Evolutionary conservation across 2,329 filamentous ascomycete genomes (phyloP), one percentile per base, ranked within the genome.

Genomic region (Dothideomycetes sp.): DNA sequence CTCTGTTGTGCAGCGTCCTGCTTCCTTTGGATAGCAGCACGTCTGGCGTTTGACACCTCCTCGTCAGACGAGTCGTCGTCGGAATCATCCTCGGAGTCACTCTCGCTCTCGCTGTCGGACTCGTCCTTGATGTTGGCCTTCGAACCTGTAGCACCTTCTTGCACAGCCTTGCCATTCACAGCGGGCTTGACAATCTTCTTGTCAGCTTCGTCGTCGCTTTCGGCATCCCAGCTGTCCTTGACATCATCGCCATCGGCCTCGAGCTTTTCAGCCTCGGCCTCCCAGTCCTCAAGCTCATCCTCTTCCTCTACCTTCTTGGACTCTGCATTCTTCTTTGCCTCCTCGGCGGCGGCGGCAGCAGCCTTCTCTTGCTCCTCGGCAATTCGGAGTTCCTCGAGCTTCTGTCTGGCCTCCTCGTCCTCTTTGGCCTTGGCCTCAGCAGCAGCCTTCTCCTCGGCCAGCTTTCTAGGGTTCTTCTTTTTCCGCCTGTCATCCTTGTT

Each of bases 181-280:
- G 52, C 51, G 16, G 55, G 48, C 48, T 63, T 63, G 30, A 51
- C 49, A n/a, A 46, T 32, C 50, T 55, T 61, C 71, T 67, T 54
- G 10, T 41, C 56, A 44, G 64, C 60, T 52, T 87, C 83, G 5
- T 84, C 81, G 36, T 84, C 83, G 3, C 78, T 80, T 40, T 86
- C 82, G 24, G 84, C 87, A 58, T 96, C 89, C 89, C 89, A 96
- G 67, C 81, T 89, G 49, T 95, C 89, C 64, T 95, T 95, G 54
- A 94, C 73, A 16, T 27, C 22, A 27, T 27, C 22, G 44, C 82
- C 80, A 10, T 81, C 79, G 45, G 82, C 80, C 12, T 83, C 81
- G 18, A 84, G 76, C 9, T 75, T 76, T 35, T 84, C 83, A 18
- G 79, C 83, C 36, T 84, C 80, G 19, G 79, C 77, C 61, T 95